These are phyloP conservation scores for Cryphonectria naterciae DNA, from an alignment of 2,329 filamentous ascomycete genomes.

Conservation along the genomic window DNA sequence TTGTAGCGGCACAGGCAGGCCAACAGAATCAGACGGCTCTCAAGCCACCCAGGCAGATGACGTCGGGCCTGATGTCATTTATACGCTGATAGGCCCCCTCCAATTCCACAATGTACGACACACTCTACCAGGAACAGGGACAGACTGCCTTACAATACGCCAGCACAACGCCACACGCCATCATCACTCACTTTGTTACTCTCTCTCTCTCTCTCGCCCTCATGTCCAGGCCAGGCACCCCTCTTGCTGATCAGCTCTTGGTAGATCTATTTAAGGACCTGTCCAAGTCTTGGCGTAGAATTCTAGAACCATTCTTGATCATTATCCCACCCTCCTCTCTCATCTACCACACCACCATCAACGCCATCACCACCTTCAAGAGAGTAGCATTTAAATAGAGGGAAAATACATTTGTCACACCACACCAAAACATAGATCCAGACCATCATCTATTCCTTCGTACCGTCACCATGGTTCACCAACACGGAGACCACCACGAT, in stretches of 20 bases:
- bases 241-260: not conserved
- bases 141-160: not conserved
- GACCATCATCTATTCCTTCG: not conserved
- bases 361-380: not conserved
- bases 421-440: not conserved
- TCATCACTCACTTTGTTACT: not conserved
- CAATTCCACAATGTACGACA: not conserved
- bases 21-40: not conserved
- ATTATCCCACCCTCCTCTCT: not conserved
- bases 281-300: slow-evolving; percentile 6
- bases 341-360: not conserved
- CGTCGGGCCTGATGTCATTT: slow-evolving; percentile 15
- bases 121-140: not conserved
- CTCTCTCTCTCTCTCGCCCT: not conserved
- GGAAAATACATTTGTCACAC: no score
- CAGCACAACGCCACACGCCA: not conserved
- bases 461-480: slow-evolving; percentile 49
- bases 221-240: not conserved
- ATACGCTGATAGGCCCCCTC: not conserved
- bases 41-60: slow-evolving; percentile 5
- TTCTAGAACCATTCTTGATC: not conserved
- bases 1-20: not conserved
- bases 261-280: slow-evolving; percentile 9
- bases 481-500: slow-evolving; percentile 54
- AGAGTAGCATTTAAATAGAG: no score